A percentile compares a stretch with the other conserved stretches of the same genome.
Evolutionary conservation across 495 filamentous ascomycete species (phyloP).

Genomic region (Penicillium parvum): DNA sequence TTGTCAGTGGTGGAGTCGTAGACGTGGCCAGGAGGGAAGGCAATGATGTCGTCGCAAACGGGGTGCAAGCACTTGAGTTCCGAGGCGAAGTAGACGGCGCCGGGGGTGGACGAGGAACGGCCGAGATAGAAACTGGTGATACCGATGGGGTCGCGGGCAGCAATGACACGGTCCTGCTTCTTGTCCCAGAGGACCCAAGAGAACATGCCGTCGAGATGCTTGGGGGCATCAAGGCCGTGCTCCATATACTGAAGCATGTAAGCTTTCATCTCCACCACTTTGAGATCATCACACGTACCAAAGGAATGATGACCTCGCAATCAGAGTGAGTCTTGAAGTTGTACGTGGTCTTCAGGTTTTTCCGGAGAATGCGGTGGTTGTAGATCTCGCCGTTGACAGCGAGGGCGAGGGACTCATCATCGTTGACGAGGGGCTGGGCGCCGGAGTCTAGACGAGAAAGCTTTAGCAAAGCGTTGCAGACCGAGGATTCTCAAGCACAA

Average conservation of each 20-base stretch:
- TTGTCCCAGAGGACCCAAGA: slow-evolving; percentile 97
- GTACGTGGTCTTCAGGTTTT: slow-evolving; percentile 72
- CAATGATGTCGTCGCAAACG: slow-evolving; percentile 90
- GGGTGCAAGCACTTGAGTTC: slow-evolving; percentile 91
- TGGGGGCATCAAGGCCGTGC: slow-evolving; percentile 87
- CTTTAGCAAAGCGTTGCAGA: no score
- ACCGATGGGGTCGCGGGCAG: slow-evolving; percentile 93
- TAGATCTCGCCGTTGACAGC: slow-evolving; percentile 99
- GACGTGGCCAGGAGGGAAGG: slow-evolving; percentile 92
- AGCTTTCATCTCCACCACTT: not conserved
- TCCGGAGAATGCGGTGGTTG: slow-evolving; percentile 92
- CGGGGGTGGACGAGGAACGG: slow-evolving; percentile 75
- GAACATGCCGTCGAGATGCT: slow-evolving; percentile 98
- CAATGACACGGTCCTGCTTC: slow-evolving; percentile 81
- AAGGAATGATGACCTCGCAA: slow-evolving; percentile 94
- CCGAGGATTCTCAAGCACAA: no score
- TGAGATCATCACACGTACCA: slow-evolving; percentile 69
- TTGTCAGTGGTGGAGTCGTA: slow-evolving; percentile 87
- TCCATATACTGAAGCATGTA: slow-evolving; percentile 67
- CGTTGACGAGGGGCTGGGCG: slow-evolving; percentile 90
- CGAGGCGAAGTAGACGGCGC: slow-evolving; percentile 89
- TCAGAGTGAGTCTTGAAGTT: slow-evolving; percentile 97
- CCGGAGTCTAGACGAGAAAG: slow-evolving; percentile 63
- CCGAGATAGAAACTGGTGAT: slow-evolving; percentile 97
- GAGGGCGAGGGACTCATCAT: slow-evolving; percentile 79